Base-by-base conservation (phyloP, 2,329 filamentous ascomycete genomes). In the Colletotrichum eremochloae region DNA sequence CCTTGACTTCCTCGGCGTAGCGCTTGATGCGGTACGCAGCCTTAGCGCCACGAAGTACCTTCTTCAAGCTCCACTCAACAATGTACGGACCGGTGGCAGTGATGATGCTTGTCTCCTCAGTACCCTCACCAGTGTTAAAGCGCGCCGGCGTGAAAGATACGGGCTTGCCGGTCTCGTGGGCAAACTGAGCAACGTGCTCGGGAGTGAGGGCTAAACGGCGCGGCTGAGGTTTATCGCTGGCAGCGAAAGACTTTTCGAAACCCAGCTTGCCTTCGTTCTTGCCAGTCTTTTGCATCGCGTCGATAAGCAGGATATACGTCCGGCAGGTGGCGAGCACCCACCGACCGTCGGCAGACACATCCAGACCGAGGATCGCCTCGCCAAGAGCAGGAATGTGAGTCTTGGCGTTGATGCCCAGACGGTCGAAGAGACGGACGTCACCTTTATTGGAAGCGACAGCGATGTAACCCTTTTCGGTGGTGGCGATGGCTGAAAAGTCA, bases 251-350 rank as follows among this genome's bases (percentile, higher is more conserved):
- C 81, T 93, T 95, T 83, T 99, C 95, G 79, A 99, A 99, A 2
- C 96, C 96, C n/a, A 99, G 91, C 83, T 97, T 97, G 79, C 96
- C 96, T 79, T 96, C 94, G 75, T 98, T 97, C 87, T 98, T 98
- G 81, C 96, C 96, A 1, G 92, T 89, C 79, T 96, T 95, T 79
- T 99, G 96, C 76, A 96, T 84, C 0, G 95, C 91, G 79, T 99
- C 96, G 74, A 99, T 94, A 73, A 99, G 92, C 9, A 99, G 90
- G 15, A 99, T 90, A 80, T 98, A 99, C 5, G 96, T 99, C 57
- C 93, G 91, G 77, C 96, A 98, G 1, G 96, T 99, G 24, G 93
- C 96, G 44, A 99, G 88, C 24, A 99, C 91, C 96, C 96, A 99
- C 77, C 94, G 93, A 63, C 96, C 96, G 81, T 99, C 95, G 9